Evolutionary conservation across 192 early-diverging fungal species (phyloP), one percentile per base, ranked within the genome.

Genomic region (Coemansia umbellata): DNA sequence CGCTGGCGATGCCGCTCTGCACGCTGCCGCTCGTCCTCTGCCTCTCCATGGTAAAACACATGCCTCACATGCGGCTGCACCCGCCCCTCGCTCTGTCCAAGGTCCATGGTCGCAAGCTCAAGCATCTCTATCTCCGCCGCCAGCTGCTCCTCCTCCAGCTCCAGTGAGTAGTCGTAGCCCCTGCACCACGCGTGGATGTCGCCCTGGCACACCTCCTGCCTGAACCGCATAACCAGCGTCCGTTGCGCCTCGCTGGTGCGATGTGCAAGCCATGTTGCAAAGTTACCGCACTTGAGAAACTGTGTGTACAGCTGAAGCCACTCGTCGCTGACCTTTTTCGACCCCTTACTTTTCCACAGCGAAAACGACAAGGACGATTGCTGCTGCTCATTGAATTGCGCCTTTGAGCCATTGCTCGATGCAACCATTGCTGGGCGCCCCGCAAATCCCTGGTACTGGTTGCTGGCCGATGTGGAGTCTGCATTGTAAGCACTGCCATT

Each of bases 211-310:
- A 95, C 66, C 41, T 88, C 84, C 53, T 85, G 79, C 19, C 92
- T 61, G 58, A 92, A 91, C 15, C 87, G 81, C 40, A 67, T 63
- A 30, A 85, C 77, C 80, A 95, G 84, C 48, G 90, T 87, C 28
- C 86, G 84, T 66, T 91, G 88, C 0, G 91, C 85, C 28, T 90
- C 85, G 30, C 76, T 79, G 4, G 88, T 92, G 7, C 89, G 81
- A 31, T 85, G 77, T 10, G 88, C 88, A 21, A 98, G 81, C 95
- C 95, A 98, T 1, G 91, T 87, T 5, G 93, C 93, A 83, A 98
- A 98, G 58, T 94, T 97, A 39, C 91, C 87, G 39, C 91, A 94
- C 67, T 89, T 88, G 35, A 97, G 72, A 66, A 98, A 98, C 44
- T 84, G 84, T 27, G 69, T 58, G 72, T 98, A 98, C 44, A 98